Conservation (phyloP, 768 basidiomycete genomes). For the Lactifluus pinguis region DNA sequence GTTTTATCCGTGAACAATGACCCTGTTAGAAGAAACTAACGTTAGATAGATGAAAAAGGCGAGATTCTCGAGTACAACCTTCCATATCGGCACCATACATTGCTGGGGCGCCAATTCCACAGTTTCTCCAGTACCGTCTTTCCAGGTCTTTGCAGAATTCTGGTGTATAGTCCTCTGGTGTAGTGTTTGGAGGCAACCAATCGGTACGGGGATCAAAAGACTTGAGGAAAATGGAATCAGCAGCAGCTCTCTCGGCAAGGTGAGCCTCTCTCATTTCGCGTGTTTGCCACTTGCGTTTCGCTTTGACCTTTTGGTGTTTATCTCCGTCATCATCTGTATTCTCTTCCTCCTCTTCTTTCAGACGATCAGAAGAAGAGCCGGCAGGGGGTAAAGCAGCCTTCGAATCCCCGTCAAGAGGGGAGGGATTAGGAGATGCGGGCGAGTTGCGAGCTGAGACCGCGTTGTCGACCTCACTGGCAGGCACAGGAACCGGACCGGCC, state of each 20-base stretch:
- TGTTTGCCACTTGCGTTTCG: conserved; percentile 34
- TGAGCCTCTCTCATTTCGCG: conserved; percentile 39
- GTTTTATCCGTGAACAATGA: conserved; percentile 69
- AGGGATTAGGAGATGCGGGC: not conserved
- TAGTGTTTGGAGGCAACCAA: conserved; percentile 76
- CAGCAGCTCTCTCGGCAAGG: conserved; percentile 37
- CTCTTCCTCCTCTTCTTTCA: conserved; percentile 19
- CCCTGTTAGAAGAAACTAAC: conserved; percentile 28
- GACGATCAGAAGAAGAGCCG: not conserved
- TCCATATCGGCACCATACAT: conserved; percentile 98
- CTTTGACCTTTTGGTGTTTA: conserved; percentile 29
- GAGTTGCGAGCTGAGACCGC: not conserved
- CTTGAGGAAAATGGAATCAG: conserved; percentile 50
- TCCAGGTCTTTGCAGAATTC: conserved; percentile 86
- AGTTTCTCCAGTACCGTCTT: conserved; percentile 85
- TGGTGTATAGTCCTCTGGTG: conserved; percentile 68
- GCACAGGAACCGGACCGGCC: conserved; percentile 9
- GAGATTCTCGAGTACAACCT: conserved; percentile 40
- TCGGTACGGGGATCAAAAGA: conserved; percentile 61
- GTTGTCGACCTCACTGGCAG: not conserved
- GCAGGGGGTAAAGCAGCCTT: not conserved
- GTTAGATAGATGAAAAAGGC: not conserved
- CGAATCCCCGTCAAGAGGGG: not conserved
- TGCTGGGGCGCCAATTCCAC: conserved; percentile 79
- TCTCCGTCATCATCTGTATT: conserved; percentile 15